These are phyloP conservation scores for Capsella bursapastoris DNA, from an alignment of 345 rosid genomes.

Conservation along the genomic window DNA sequence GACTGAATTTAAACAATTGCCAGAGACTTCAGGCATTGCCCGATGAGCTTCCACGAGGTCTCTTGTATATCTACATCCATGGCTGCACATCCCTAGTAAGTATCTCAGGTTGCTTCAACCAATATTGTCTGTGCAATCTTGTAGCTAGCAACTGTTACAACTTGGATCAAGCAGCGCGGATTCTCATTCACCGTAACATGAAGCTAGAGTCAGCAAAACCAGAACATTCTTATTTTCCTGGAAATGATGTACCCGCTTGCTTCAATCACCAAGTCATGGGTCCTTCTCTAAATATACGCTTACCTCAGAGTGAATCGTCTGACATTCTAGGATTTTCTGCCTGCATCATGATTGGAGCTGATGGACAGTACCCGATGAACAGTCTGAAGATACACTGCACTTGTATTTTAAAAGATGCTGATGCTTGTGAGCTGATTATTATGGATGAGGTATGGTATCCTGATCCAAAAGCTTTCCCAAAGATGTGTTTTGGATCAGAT, in stretches of 20 bases:
- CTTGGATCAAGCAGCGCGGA: constrained; percentile 34
- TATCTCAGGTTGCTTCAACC: constrained; percentile 40
- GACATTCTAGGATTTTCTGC: constrained; percentile 40
- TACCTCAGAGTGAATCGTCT: constrained; percentile 29
- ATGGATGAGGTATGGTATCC: constrained; percentile 46
- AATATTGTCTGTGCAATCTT: constrained; percentile 27
- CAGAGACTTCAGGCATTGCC: constrained; percentile 45
- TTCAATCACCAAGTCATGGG: constrained; percentile 34
- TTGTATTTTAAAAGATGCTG: constrained; percentile 26
- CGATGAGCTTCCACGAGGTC: constrained; percentile 42
- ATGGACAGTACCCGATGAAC: constrained; percentile 33
- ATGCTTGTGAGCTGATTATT: constrained; percentile 18
- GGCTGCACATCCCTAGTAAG: constrained; percentile 40
- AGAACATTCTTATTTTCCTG: constrained; percentile 39
- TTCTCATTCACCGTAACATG: constrained; percentile 39
- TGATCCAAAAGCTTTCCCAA: constrained; percentile 37
- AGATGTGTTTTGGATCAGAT: constrained; percentile 35
- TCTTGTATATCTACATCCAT: constrained; percentile 20
- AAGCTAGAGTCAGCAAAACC: constrained; percentile 33
- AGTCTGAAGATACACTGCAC: constrained; percentile 37
- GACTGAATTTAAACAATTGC: constrained; percentile 37
- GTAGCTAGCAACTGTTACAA: constrained; percentile 45
- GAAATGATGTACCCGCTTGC: constrained; percentile 37
- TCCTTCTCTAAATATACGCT: constrained; percentile 30
- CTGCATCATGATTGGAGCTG: constrained; percentile 36